These are phyloP conservation scores for Adenanthera pavonina DNA, from an alignment of 306 rosid species.

Conservation along the genomic window DNA sequence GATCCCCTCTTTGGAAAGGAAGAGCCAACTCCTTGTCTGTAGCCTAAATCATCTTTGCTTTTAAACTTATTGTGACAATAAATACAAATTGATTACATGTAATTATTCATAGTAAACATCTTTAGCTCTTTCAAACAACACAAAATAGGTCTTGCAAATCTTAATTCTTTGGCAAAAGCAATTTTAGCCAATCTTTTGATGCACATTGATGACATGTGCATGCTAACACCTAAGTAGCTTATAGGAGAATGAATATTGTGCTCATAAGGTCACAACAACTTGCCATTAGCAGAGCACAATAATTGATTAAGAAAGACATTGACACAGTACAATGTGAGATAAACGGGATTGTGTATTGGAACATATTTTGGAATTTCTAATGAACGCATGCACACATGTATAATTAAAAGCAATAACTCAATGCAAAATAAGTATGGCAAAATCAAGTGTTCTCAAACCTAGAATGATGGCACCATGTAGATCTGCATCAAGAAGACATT, in stretches of 20 bases:
- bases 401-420: slow-evolving; percentile 13
- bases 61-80: neutral
- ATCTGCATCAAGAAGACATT: slow-evolving; percentile 74
- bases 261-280: neutral
- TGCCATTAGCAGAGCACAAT: neutral
- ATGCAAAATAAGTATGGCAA: slow-evolving; percentile 22
- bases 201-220: neutral
- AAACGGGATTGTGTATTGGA: neutral
- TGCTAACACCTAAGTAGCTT: neutral
- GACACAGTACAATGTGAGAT: neutral
- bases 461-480: slow-evolving; percentile 83
- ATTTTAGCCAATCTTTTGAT: neutral
- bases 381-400: neutral
- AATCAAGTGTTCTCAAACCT: slow-evolving; percentile 39
- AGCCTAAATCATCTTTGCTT: neutral
- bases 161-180: neutral
- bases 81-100: too few species aligned
- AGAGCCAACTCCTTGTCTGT: neutral
- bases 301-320: neutral
- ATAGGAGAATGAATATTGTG: neutral
- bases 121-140: neutral
- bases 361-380: neutral
- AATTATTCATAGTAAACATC: neutral
- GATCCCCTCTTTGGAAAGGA: neutral
- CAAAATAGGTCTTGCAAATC: neutral